Evolutionary conservation across 164 flowering plant species (phyloP), one percentile per base, ranked within the genome.

Genomic region (Akebia trifoliata): DNA sequence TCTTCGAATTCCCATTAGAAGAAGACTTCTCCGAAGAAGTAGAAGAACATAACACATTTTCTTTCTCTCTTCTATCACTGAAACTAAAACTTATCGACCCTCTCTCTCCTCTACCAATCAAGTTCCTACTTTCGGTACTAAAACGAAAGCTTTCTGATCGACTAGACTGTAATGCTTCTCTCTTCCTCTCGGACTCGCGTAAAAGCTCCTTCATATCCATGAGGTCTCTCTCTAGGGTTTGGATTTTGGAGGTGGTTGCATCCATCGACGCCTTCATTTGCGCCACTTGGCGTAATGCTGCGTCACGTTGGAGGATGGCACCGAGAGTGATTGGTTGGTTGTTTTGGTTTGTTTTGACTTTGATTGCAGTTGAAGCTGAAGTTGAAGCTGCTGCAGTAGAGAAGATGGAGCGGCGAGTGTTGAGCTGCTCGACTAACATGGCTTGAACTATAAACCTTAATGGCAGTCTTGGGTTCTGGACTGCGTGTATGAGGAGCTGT

Each of bases 381-480:
- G 9, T 18, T 4, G 18, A 18, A 54, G 59, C 25, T 14, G 66
- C 8, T 11, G 71, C 44, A 1, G 67, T 50, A 8, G 71, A 48
- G 60, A 62, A 7, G 57, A 83, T 57, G 45, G 85, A 62, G 67
- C 64, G 78, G 34, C 94, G 87, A 17, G 91, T 75, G 72, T 74
- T 78, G 60, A 84, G 76, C 62, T 87, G 97, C 66, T 86, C 87
- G 4, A 74, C 69, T 42, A 87, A 59, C 97, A 87, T 85, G 61
- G 96, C 94, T 57, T 83, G 86, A 56, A 91, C 81, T 1, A 86
- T 59, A 58, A 91, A 83, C 25, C 90, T 56, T 6, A 91, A 60
- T 2, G 97, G 96, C 88, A 90, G 78, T 43, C 70, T 57, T 0
- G 89, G 90, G 78, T 88, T 87, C 52, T 86, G 91, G 2, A 91